Evolutionary conservation across 305 asterid genomes (phyloP).

Genomic region (Solanum hybrid): DNA sequence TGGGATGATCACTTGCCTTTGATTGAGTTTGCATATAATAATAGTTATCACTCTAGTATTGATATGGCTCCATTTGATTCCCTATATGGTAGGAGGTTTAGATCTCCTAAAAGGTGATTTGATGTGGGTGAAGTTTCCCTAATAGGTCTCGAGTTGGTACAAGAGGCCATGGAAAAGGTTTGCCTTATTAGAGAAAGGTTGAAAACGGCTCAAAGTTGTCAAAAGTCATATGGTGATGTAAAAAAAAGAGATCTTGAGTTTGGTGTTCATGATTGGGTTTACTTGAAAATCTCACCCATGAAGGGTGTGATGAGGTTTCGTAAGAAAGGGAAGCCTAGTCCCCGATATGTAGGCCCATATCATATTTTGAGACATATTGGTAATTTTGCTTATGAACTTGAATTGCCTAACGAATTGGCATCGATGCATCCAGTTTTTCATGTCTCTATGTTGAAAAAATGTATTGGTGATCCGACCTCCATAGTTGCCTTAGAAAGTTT

Average conservation of each 20-base stretch:
- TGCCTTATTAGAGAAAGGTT: not conserved
- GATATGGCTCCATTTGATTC: not conserved
- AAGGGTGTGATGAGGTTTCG: not conserved
- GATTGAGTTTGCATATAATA: not conserved
- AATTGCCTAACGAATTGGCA: not conserved
- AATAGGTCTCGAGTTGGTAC: not conserved
- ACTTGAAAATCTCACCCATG: not conserved
- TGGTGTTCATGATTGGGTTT: not conserved
- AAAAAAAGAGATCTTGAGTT: not conserved
- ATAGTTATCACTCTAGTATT: not conserved
- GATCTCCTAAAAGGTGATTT: not conserved
- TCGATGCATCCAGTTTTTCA: not conserved
- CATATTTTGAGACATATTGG: not conserved
- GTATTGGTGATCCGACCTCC: not conserved
- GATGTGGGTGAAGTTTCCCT: not conserved
- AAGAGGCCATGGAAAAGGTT: not conserved
- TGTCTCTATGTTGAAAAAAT: not conserved
- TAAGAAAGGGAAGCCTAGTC: not conserved
- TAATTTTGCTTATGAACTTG: not conserved
- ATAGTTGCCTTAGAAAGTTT: not conserved
- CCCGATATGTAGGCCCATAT: not conserved
- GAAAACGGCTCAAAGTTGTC: not conserved
- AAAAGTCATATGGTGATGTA: not conserved
- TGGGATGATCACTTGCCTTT: not conserved
- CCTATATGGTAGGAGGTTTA: not conserved